Evolutionary conservation across 208 protist genomes (phyloP).

Genomic region (Leishmania tarentolae): DNA sequence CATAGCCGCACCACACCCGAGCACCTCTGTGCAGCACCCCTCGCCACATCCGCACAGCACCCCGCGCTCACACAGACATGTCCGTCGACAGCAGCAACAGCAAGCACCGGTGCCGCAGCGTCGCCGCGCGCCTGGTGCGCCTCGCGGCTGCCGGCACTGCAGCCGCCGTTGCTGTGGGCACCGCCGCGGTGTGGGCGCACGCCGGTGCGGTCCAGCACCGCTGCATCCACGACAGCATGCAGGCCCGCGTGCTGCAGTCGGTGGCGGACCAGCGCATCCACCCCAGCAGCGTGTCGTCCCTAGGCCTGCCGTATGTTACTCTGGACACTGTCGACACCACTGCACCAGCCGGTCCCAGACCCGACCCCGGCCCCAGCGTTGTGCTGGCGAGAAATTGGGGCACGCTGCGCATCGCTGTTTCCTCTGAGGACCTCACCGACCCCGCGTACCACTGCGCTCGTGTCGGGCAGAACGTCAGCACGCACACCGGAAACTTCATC

Average conservation of each 20-base stretch:
- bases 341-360: neutral
- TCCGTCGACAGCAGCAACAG: neutral
- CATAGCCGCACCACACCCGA: too few relatives aligned
- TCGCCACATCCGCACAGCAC: too few relatives aligned
- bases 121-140: constrained; percentile 13
- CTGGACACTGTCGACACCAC: neutral
- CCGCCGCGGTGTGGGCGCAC: neutral
- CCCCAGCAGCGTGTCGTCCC: neutral
- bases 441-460: constrained; percentile 38
- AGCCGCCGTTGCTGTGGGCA: neutral
- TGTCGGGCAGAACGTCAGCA: constrained; percentile 13
- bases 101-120: constrained; percentile 11
- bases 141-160: constrained; percentile 5
- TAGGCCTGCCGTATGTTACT: constrained; percentile 13
- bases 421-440: constrained; percentile 34
- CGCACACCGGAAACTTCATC: constrained; percentile 23
- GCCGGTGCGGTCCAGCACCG: constrained; percentile 20
- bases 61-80: neutral
- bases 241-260: constrained; percentile 27
- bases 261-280: neutral
- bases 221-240: constrained; percentile 22
- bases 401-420: constrained; percentile 45
- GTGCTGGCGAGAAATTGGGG: constrained; percentile 10
- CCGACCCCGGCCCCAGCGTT: constrained; percentile 25
- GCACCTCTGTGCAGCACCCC: too few relatives aligned